Conservation (phyloP, 345 rosid species). For the Syzygium jambos region DNA sequence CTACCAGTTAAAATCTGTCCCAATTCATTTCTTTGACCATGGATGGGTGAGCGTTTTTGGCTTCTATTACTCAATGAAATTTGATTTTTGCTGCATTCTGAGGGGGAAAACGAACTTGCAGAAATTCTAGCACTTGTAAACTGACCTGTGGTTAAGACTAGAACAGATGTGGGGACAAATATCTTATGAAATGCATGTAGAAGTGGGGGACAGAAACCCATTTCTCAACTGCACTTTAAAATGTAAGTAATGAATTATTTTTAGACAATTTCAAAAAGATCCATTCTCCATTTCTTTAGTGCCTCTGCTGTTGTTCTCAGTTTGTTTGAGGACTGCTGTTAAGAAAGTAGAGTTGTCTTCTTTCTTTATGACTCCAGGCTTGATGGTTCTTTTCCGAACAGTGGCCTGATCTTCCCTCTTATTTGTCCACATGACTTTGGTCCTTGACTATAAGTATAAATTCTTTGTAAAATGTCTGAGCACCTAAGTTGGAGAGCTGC, state of each 20-base stretch:
- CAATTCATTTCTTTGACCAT: not conserved
- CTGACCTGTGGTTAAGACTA: not conserved
- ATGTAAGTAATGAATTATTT: not conserved
- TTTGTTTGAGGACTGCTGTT: not conserved
- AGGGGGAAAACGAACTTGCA: not conserved
- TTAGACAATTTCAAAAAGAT: not conserved
- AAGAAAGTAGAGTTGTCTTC: not conserved
- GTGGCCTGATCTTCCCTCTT: not conserved
- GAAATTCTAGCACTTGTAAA: not conserved
- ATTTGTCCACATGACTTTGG: not conserved
- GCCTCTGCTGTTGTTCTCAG: not conserved
- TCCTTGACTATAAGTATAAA: not conserved
- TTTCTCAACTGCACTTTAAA: not conserved
- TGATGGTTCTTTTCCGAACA: not conserved
- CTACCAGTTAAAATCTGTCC: not conserved
- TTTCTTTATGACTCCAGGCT: not conserved
- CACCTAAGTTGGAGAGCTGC: not conserved
- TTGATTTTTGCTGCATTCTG: not conserved
- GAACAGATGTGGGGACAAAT: not conserved
- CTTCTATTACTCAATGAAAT: not conserved
- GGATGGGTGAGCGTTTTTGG: not conserved
- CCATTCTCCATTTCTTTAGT: not conserved
- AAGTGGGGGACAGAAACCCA: not conserved
- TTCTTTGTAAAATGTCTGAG: not conserved
- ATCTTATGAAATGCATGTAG: not conserved